Evolutionary conservation across 768 basidiomycete species (phyloP).

Genomic region (Pisolithus microcarpus): DNA sequence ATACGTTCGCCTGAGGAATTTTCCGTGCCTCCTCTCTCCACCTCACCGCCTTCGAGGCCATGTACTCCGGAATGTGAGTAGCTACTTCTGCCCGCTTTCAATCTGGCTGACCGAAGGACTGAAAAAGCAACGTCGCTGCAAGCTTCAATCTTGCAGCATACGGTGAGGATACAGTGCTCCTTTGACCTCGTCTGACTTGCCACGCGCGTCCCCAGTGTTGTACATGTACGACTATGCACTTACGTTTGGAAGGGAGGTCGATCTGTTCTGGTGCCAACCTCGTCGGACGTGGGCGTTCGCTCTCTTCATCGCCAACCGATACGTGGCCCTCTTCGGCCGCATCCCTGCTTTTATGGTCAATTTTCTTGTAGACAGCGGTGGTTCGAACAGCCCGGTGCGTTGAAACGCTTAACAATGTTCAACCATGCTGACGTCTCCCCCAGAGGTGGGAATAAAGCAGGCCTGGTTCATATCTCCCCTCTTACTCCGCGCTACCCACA

Average conservation of each 20-base stretch:
- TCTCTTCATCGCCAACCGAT: slow-evolving; percentile 38
- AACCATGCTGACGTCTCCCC: not conserved
- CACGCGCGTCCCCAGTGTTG: slow-evolving; percentile 10
- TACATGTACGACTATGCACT: slow-evolving; percentile 39
- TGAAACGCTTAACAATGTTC: too few relatives aligned
- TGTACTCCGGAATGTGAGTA: too few relatives aligned
- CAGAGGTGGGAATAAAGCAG: not conserved
- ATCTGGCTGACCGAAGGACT: not conserved
- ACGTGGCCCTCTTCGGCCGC: slow-evolving; percentile 31
- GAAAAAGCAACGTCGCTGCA: not conserved
- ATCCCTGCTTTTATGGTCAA: slow-evolving; percentile 32
- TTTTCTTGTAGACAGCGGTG: slow-evolving; percentile 10
- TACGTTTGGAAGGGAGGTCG: slow-evolving; percentile 36
- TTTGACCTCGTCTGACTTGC: not conserved
- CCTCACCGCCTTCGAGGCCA: too few relatives aligned
- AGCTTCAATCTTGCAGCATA: not conserved
- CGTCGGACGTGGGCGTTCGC: slow-evolving; percentile 28
- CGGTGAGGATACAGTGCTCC: not conserved
- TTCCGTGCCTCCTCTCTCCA: too few relatives aligned
- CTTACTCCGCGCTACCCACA: not conserved
- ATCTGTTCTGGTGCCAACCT: slow-evolving; percentile 34
- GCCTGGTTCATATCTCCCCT: too few relatives aligned
- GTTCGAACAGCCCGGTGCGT: not conserved
- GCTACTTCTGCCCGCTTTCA: too few relatives aligned
- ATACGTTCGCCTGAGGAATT: not conserved